Evolutionary conservation across 2,329 filamentous ascomycete genomes (phyloP), one percentile per base, ranked within the genome.

Genomic region (Aureobasidium sp.): DNA sequence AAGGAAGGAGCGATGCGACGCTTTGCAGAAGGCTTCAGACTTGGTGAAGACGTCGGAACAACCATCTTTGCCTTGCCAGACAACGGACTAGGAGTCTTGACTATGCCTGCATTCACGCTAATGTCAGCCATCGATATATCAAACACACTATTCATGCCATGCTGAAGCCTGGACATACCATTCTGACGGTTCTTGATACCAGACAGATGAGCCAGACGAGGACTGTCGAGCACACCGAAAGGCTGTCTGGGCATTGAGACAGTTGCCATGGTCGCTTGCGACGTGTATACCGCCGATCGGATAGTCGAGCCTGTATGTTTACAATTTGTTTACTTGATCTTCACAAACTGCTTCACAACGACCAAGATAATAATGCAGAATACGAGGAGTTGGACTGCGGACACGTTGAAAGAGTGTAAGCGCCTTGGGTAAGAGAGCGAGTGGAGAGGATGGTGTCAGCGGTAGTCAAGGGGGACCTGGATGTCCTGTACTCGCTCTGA

Each of bases 141-240:
- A 62, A 61, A 66, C 65, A 68, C 43, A 43, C 43, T 46, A 44
- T 20, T n/a, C 51, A 29, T 43, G 34, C 26, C 27, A 37, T 55
- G 39, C 34, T 56, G 48, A 50, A 34, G 39, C 63, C 61, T 46
- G 46, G 65, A 59, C 59, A 53, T 78, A 83, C 81, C 78, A 77
- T 83, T 83, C 70, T 92, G 89, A 74, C 86, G 81, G 74, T 92
- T 92, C 80, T 92, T 93, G 56, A 87, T 76, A 75, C 85, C 90
- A 29, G 86, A 87, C 69, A 93, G 78, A 66, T 80, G 84, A 74
- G 90, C 87, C 29, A 92, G 80, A 67, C 89, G 84, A 62, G 85
- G 78, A 68, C 81, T 81, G 71, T 89, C 84, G 61, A 92, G 80
- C 53, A 87, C 87, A 71, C 86, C 89, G 74, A 92, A 92, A 6